Percentiles rank a stretch among this genome's conserved stretches.
Conservation (phyloP, 2,329 filamentous ascomycete species). For the Dothiorella sarmentorum region DNA sequence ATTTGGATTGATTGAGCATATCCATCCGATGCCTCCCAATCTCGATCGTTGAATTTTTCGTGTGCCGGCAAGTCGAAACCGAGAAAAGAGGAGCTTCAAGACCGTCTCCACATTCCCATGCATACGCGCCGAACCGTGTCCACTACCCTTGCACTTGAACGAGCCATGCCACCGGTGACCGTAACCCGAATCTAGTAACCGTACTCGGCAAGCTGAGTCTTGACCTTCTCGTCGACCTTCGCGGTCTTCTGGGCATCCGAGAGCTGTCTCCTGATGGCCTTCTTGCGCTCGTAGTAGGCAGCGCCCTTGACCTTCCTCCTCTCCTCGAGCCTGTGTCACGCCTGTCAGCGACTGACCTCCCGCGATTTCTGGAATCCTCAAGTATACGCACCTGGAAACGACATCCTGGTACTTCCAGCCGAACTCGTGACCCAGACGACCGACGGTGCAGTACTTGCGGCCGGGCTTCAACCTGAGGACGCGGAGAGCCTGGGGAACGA, state of each 20-base stretch:
- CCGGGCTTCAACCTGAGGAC: conserved; percentile 96
- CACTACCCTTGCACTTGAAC: conserved; percentile 17
- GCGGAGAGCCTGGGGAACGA: conserved; percentile 96
- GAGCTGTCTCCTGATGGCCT: conserved; percentile 86
- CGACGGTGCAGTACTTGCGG: conserved; percentile 99
- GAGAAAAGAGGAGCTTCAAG: conserved; percentile 15
- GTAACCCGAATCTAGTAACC: conserved; percentile 69
- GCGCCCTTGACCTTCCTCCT: conserved; percentile 98
- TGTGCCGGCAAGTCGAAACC: conserved; percentile 19
- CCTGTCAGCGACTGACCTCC: conserved; percentile 23
- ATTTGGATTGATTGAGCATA: conserved; percentile 17
- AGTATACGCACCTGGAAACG: conserved; percentile 78
- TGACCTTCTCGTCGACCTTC: conserved; percentile 79
- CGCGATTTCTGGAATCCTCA: neutral
- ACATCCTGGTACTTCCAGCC: conserved; percentile 99
- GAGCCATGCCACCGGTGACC: conserved; percentile 18
- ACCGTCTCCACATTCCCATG: conserved; percentile 19
- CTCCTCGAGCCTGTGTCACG: conserved; percentile 79
- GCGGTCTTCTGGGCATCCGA: conserved; percentile 90
- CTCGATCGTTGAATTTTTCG: conserved; percentile 17
- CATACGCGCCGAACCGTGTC: conserved; percentile 18
- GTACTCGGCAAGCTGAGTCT: conserved; percentile 81
- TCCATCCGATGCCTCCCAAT: conserved; percentile 19
- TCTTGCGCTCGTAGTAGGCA: conserved; percentile 99
- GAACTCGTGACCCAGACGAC: conserved; percentile 96